phyloP scores from a whole-genome alignment of 2,329 filamentous ascomycete species.

The Ustilaginoidea virens region DNA sequence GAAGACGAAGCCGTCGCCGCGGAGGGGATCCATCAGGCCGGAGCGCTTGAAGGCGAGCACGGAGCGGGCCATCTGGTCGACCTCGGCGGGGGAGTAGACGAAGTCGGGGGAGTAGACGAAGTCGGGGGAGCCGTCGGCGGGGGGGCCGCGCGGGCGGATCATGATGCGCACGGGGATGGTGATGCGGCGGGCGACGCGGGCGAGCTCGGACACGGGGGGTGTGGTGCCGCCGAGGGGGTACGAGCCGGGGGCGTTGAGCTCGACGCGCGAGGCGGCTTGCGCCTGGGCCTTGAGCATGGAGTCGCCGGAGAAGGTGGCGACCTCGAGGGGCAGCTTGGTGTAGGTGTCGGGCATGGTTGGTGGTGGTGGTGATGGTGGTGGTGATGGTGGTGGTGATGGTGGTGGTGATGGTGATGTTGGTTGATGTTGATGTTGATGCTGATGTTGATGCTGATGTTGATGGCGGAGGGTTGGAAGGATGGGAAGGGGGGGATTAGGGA shows the following conservation, averaged over 20 bases:
- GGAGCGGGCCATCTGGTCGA: conserved; percentile 24
- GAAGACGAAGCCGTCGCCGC: conserved; percentile 42
- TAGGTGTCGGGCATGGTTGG: not conserved
- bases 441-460: no score
- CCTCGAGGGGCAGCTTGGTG: conserved; percentile 25
- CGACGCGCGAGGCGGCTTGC: conserved; percentile 33
- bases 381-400: no score
- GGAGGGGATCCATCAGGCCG: conserved; percentile 19
- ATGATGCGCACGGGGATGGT: conserved; percentile 33
- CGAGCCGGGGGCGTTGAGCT: conserved; percentile 36
- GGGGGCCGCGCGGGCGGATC: conserved; percentile 31
- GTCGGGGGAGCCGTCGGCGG: conserved; percentile 15
- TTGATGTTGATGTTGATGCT: not conserved
- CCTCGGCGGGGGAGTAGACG: conserved; percentile 29
- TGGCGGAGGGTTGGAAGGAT: not conserved
- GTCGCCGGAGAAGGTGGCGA: conserved; percentile 35
- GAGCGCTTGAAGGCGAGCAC: conserved; percentile 23
- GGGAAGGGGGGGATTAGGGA: no score
- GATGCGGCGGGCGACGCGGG: conserved; percentile 11
- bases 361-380: not conserved
- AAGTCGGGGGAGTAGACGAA: conserved; percentile 34
- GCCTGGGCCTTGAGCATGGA: conserved; percentile 23
- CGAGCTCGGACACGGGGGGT: conserved; percentile 26
- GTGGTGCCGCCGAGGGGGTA: conserved; percentile 36
- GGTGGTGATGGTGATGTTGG: not conserved